These are phyloP conservation scores for Asterochloris erici DNA, from an alignment of 139 green algal genomes.

Conservation along the genomic window DNA sequence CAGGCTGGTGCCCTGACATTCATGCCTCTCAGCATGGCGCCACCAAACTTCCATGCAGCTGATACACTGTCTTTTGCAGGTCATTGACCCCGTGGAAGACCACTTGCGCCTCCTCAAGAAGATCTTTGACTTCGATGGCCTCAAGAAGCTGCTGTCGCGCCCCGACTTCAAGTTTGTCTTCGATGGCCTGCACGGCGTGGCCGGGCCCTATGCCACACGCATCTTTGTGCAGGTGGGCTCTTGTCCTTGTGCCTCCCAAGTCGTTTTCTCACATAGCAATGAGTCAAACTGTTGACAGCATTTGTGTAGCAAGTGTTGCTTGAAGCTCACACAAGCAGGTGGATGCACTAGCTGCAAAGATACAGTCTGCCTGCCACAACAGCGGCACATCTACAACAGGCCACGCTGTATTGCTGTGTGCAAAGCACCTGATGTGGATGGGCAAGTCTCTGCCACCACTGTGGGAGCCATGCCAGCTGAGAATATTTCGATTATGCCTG, in stretches of 20 bases:
- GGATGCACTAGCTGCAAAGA: too few species aligned
- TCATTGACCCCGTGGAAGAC: constrained; percentile 77
- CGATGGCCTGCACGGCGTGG: constrained; percentile 91
- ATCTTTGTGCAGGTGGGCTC: constrained; percentile 73
- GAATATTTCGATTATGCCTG: too few species aligned
- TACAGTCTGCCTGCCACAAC: too few species aligned
- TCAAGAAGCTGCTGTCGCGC: constrained; percentile 74
- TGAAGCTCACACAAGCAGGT: too few species aligned
- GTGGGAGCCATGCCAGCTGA: too few species aligned
- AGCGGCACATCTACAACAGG: too few species aligned
- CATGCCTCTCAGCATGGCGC: not conserved
- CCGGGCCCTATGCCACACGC: constrained; percentile 83
- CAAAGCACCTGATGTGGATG: too few species aligned
- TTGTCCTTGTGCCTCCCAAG: not conserved
- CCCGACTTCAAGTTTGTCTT: constrained; percentile 89
- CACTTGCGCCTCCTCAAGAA: constrained; percentile 77
- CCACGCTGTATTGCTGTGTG: too few species aligned
- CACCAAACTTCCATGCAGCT: not conserved
- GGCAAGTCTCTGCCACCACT: too few species aligned
- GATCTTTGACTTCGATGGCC: constrained; percentile 89
- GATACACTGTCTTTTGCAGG: constrained; percentile 6
- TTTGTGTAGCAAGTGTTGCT: too few species aligned
- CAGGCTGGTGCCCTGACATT: not conserved
- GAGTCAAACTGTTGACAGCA: too few species aligned
- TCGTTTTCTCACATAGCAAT: too few species aligned